Evolutionary conservation across 2,329 filamentous ascomycete genomes (phyloP).

Genomic region (Neoascochyta sp.): DNA sequence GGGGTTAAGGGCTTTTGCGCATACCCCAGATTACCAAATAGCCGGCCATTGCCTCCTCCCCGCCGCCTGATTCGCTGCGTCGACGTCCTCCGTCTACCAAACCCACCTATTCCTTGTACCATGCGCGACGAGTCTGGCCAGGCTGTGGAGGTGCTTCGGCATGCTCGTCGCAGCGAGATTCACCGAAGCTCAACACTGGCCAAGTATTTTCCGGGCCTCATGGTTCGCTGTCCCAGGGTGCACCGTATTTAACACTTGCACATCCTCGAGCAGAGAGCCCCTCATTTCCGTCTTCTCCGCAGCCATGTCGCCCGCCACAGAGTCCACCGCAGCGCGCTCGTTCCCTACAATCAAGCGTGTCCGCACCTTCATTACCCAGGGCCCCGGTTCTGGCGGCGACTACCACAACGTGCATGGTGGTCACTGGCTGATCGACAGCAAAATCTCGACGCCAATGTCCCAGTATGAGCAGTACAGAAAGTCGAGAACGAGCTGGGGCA

Average conservation of each 20-base stretch:
- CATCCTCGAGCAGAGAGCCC: constrained; percentile 18
- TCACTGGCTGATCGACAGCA: constrained; percentile 81
- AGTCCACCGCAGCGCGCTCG: constrained; percentile 40
- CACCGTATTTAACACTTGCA: constrained; percentile 20
- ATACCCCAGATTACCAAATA: constrained; percentile 24
- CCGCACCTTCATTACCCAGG: constrained; percentile 67
- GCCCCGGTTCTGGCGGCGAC: constrained; percentile 63
- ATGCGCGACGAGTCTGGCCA: too few species aligned
- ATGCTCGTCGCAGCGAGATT: constrained; percentile 22
- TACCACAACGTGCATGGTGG: constrained; percentile 84
- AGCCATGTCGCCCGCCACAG: constrained; percentile 25
- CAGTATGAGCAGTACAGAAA: constrained; percentile 83
- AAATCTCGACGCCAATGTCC: constrained; percentile 90
- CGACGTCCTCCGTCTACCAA: constrained; percentile 6
- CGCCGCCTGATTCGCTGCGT: constrained; percentile 13
- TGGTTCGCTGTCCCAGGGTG: constrained; percentile 10
- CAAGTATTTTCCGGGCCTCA: constrained; percentile 9
- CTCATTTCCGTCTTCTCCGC: constrained; percentile 6
- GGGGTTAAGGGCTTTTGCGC: constrained; percentile 16
- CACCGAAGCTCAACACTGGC: constrained; percentile 23
- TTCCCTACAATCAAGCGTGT: constrained; percentile 76
- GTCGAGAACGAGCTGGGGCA: constrained; percentile 88
- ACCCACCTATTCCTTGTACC: constrained; percentile 7
- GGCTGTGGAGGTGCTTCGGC: too few species aligned
- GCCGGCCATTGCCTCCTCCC: constrained; percentile 5